Evolutionary conservation across 805 yeast species (phyloP).

Genomic region (Blastobotrys robertii): DNA sequence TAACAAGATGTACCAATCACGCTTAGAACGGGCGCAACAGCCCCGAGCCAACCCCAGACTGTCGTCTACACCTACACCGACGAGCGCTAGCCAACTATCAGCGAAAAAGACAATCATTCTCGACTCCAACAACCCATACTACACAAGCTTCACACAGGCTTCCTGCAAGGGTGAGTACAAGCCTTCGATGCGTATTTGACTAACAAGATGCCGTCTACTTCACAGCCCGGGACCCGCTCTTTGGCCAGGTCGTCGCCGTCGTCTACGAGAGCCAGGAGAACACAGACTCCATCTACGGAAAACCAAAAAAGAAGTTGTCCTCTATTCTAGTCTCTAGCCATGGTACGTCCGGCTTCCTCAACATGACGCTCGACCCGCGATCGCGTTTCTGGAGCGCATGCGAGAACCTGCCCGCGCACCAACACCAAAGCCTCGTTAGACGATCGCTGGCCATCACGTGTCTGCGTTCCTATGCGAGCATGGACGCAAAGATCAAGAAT

Average conservation of each 20-base stretch:
- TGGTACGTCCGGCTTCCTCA: constrained; percentile 53
- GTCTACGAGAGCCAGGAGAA: constrained; percentile 20
- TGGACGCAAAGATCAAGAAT: constrained; percentile 30
- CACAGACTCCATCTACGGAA: background rate
- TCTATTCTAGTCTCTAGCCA: constrained; percentile 31
- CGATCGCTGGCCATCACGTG: constrained; percentile 67
- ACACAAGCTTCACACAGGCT: constrained; percentile 19
- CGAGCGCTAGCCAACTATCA: background rate
- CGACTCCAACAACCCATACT: constrained; percentile 28
- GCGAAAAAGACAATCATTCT: constrained; percentile 6
- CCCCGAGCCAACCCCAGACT: no score
- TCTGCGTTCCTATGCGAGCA: constrained; percentile 53
- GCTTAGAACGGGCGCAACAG: no score
- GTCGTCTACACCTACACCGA: no score
- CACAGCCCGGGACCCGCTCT: constrained; percentile 27
- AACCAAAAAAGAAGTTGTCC: constrained; percentile 15
- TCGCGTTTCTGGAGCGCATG: constrained; percentile 77
- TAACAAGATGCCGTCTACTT: constrained; percentile 27
- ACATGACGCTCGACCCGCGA: constrained; percentile 45
- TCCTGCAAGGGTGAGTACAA: constrained; percentile 12
- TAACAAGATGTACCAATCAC: no score
- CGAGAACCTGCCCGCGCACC: constrained; percentile 46
- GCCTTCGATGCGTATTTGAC: background rate
- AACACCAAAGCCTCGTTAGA: constrained; percentile 50
- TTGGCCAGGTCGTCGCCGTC: constrained; percentile 27